Base-by-base conservation (phyloP, 1,139 yeast species). In the Suhomyces bribrorum region DNA sequence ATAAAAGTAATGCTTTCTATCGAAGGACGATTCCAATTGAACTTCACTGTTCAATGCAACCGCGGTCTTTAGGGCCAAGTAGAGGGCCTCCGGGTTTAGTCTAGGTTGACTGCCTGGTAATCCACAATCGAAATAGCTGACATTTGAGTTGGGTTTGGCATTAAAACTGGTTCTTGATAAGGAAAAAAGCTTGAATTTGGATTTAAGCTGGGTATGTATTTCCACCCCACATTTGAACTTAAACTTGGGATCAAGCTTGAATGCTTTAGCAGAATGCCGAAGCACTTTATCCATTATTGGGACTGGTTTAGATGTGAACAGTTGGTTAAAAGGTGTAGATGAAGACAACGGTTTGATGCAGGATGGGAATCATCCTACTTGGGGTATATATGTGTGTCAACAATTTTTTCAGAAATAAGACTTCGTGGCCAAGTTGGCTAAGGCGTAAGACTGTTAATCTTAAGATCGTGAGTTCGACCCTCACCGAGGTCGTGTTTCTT, bases 21-120 rank as follows among this genome's bases (percentile, higher is more conserved):
- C 99, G 59, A 92, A 92, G 2, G 83, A 67, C 0, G 92, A 84
- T 8, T 57, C 50, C 0, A 62, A 47, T 43, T 79, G 78, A 14
- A 92, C 73, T 0, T 70, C 60, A 46, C 90, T 78, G 32, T 82
- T 72, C 36, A 90, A 62, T 0, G 95, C 88, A 2, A 77, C 64
- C 0, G 95, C 90, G 0, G 95, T 79, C 49, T 78, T 79, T 29
- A 88, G 56, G 0, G 96, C 95, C 32, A 78, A 70, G 1, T 77
- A 54, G 7, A 92, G 61, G 1, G 94, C 94, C 51, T 88, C 86
- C 14, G 81, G 79, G 57, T 90, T 92, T 40, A 94, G 62, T 31
- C 50, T 68, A 0, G 99, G 99, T 58, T 86, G 95, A 0, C 97
- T 82, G 1, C 99, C 99, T 0, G 98, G 98, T 18, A 94, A 60